A percentile compares a stretch with the other conserved stretches of the same genome.
Conservation (phyloP, 768 basidiomycete genomes). For the Hebeloma cylindrosporum region DNA sequence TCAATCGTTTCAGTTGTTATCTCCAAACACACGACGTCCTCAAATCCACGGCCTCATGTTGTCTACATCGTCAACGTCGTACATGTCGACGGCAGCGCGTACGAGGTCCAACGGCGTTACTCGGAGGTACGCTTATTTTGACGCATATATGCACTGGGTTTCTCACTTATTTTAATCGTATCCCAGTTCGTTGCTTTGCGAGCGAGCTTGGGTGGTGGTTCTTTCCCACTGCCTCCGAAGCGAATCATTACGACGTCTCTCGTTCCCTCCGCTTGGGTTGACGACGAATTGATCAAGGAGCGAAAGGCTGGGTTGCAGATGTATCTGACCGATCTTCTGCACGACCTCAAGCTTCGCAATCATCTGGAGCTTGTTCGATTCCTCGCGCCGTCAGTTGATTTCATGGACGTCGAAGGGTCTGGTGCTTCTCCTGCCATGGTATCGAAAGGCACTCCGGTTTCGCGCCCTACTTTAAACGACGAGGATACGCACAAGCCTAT, state of each 20-base stretch:
- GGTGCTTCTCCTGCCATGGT: conserved; percentile 37
- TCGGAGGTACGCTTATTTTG: conserved; percentile 14
- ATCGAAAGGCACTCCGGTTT: conserved; percentile 2
- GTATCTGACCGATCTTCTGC: conserved; percentile 40
- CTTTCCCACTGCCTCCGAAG: conserved; percentile 46
- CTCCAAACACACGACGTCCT: conserved; percentile 18
- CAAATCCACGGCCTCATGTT: conserved; percentile 17
- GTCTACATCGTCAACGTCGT: conserved; percentile 19
- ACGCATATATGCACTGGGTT: conserved; percentile 19
- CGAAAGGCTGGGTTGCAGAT: conserved; percentile 45
- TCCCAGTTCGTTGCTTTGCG: conserved; percentile 36
- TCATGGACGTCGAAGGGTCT: no score
- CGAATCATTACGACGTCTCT: conserved; percentile 43
- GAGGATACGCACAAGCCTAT: conserved; percentile 26
- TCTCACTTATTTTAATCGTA: not conserved
- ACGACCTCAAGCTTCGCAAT: conserved; percentile 32
- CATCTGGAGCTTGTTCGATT: conserved; percentile 36
- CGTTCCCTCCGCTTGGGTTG: conserved; percentile 50
- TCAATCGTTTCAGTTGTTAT: conserved; percentile 13
- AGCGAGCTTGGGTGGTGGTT: conserved; percentile 33
- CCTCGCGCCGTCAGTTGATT: no score
- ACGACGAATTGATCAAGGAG: conserved; percentile 49
- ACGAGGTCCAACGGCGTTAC: conserved; percentile 18
- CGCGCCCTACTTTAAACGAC: not conserved
- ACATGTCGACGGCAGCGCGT: conserved; percentile 14